A percentile compares a stretch with the other conserved stretches of the same genome.
phyloP scores from a whole-genome alignment of 2,329 filamentous ascomycete species.

The Monilinia laxa region DNA sequence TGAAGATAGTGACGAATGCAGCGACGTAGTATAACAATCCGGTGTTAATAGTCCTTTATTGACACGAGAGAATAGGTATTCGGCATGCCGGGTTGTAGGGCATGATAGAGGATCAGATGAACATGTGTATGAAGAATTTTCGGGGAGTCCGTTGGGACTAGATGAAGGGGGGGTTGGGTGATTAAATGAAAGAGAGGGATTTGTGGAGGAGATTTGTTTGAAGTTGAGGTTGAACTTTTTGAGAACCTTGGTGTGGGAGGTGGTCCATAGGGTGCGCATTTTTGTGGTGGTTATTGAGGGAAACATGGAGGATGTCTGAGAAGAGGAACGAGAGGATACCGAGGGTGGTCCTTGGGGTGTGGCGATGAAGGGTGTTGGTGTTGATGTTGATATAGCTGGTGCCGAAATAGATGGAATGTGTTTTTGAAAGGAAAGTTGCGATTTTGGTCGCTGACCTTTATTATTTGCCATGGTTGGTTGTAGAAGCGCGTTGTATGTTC shows the following conservation, averaged over 20 bases:
- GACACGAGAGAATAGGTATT: neutral
- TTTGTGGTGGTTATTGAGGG: neutral
- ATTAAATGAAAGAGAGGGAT: neutral
- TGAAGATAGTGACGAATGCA: neutral
- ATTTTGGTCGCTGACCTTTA: neutral
- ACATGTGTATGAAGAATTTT: neutral
- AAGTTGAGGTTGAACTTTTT: neutral
- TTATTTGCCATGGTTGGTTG: neutral
- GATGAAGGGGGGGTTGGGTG: neutral
- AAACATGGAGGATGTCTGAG: neutral
- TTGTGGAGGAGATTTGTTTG: neutral
- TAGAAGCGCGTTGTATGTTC: neutral
- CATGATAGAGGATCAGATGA: neutral
- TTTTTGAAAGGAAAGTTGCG: neutral
- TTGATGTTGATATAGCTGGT: neutral
- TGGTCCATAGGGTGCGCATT: constrained; percentile 9
- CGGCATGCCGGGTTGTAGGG: neutral
- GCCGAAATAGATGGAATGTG: neutral
- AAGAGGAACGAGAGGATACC: neutral
- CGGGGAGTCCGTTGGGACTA: neutral
- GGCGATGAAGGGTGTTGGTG: neutral
- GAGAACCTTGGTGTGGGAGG: neutral
- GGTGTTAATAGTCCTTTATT: neutral
- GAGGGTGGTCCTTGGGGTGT: neutral
- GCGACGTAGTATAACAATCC: neutral